Evolutionary conservation across 768 basidiomycete genomes (phyloP).

Genomic region (Mycena rebaudengoi): DNA sequence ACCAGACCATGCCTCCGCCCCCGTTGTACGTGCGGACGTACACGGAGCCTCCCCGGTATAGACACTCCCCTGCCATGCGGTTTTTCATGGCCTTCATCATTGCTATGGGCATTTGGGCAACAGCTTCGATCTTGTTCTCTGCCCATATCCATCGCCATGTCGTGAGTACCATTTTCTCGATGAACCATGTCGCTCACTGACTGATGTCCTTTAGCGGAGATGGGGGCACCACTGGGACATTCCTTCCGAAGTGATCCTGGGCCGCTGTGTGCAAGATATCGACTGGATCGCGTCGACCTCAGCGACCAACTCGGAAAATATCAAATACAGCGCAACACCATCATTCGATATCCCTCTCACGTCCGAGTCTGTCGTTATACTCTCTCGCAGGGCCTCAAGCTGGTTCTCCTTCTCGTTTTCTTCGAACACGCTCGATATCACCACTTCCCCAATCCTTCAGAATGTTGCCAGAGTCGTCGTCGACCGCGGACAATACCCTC

Average conservation of each 20-base stretch:
- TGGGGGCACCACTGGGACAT: background rate
- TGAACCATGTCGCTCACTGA: too few relatives aligned
- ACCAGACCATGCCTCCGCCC: too few relatives aligned
- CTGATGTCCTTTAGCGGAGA: too few relatives aligned
- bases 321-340: background rate
- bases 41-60: too few relatives aligned
- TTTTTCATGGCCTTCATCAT: too few relatives aligned
- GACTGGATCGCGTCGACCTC: background rate
- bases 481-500: background rate
- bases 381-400: background rate
- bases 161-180: too few relatives aligned
- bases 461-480: background rate
- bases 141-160: too few relatives aligned
- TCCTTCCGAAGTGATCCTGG: background rate
- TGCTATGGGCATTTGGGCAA: too few relatives aligned
- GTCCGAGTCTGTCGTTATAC: background rate
- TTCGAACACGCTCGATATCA: background rate
- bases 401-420: background rate
- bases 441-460: slow-evolving; percentile 1
- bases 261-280: background rate
- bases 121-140: too few relatives aligned
- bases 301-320: background rate
- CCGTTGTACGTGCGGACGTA: too few relatives aligned
- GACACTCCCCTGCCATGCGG: too few relatives aligned
- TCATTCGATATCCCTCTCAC: slow-evolving; percentile 10